A percentile compares a stretch with the other conserved stretches of the same genome.
Evolutionary conservation across 306 rosid genomes (phyloP).

Genomic region (Gastrolobium bilobum): DNA sequence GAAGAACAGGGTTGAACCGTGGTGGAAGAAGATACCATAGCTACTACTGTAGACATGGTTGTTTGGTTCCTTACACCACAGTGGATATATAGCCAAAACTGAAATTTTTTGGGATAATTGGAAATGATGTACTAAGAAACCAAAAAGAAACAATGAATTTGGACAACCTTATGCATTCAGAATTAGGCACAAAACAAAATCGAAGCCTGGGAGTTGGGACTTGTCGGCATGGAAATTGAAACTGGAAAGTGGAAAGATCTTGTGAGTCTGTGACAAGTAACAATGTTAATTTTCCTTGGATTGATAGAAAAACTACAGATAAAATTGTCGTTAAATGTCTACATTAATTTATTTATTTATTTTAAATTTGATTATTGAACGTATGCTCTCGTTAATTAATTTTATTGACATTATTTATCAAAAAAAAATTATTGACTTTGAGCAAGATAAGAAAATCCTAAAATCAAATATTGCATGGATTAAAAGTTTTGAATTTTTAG

Average conservation of each 20-base stretch:
- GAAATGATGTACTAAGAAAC: neutral
- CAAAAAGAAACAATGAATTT: neutral
- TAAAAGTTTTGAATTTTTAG: no score
- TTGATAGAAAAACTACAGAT: no score
- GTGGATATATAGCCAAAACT: conserved; percentile 16
- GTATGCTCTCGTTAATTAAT: no score
- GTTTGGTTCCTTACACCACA: neutral
- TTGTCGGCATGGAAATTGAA: neutral
- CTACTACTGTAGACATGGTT: conserved; percentile 40
- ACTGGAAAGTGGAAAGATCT: neutral
- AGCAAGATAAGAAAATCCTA: no score
- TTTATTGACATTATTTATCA: no score
- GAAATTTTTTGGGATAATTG: conserved; percentile 9
- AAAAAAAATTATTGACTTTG: no score
- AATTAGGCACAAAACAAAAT: conserved; percentile 7
- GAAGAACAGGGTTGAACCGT: conserved; percentile 13
- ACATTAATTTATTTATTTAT: no score
- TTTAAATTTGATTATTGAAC: no score
- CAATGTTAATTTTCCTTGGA: no score
- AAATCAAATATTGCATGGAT: no score
- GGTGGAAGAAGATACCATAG: conserved; percentile 42
- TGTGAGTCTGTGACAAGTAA: neutral
- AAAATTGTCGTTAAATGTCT: no score
- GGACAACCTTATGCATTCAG: conserved; percentile 9
- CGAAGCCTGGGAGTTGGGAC: neutral